Percentiles rank a stretch among this genome's conserved stretches.
These are phyloP conservation scores for Nyssa sinensis DNA, from an alignment of 148 eudicot species.

Conservation along the genomic window DNA sequence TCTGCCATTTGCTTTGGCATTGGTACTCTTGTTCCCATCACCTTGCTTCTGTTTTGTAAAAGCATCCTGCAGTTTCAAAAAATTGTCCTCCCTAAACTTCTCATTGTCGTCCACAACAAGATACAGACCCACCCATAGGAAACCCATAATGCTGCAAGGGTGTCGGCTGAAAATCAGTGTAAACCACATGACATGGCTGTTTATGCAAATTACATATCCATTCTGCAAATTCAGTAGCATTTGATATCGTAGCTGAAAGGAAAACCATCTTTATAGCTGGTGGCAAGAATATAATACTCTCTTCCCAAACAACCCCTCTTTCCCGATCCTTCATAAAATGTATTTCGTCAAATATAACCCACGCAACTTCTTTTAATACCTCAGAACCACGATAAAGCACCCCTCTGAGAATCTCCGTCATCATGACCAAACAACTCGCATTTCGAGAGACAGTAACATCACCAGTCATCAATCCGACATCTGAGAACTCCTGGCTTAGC, in stretches of 20 bases:
- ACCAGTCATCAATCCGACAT: conserved; percentile 95
- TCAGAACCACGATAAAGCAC: conserved; percentile 95
- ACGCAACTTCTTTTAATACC: conserved; percentile 87
- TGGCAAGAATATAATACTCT: conserved; percentile 87
- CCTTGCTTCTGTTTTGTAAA: conserved; percentile 61
- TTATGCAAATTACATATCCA: conserved; percentile 96
- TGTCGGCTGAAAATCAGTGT: conserved; percentile 93
- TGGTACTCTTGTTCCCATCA: conserved; percentile 50
- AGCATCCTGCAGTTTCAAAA: conserved; percentile 74
- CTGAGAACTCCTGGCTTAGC: conserved; percentile 75
- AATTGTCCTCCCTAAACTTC: conserved; percentile 92
- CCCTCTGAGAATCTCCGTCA: conserved; percentile 93
- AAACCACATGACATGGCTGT: conserved; percentile 99
- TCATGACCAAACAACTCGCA: conserved; percentile 97
- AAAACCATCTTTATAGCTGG: conserved; percentile 96
- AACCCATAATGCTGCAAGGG: conserved; percentile 97
- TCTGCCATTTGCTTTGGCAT: conserved; percentile 65
- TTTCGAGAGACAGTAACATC: conserved; percentile 86
- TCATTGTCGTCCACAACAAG: conserved; percentile 98
- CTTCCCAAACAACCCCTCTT: conserved; percentile 99
- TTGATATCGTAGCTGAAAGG: conserved; percentile 93
- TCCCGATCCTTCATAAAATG: conserved; percentile 99
- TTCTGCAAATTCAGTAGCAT: conserved; percentile 96
- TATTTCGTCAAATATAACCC: conserved; percentile 98
- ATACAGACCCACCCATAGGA: conserved; percentile 90